Evolutionary conservation across 306 rosid species (phyloP).

Genomic region (Cucurbita argyrosperma): DNA sequence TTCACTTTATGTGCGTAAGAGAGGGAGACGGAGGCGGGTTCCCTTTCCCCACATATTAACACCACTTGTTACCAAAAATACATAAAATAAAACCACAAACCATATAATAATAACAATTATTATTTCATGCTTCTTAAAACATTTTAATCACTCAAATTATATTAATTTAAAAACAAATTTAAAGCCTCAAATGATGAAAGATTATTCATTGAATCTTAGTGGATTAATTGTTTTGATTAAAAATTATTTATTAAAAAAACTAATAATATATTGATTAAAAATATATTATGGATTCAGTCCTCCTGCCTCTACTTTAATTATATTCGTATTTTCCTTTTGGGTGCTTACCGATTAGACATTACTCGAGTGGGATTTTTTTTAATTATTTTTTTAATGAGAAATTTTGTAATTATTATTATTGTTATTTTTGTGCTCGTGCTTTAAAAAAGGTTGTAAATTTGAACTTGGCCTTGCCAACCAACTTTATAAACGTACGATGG

Average conservation of each 20-base stretch:
- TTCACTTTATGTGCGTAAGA: background rate
- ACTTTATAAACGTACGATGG: background rate
- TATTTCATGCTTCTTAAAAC: no score
- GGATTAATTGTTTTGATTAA: no score
- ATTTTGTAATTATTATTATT: no score
- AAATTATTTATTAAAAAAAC: no score
- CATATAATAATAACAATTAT: no score
- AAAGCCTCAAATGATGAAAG: no score
- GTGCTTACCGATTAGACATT: background rate
- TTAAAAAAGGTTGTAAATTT: background rate
- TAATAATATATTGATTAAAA: no score
- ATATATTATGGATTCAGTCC: background rate
- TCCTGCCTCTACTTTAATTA: background rate
- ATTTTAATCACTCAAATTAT: no score
- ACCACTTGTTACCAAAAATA: background rate
- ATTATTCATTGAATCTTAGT: no score
- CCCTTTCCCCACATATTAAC: background rate
- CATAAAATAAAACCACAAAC: background rate
- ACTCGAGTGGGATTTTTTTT: background rate
- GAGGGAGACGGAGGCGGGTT: conserved; percentile 8
- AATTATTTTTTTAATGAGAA: no score
- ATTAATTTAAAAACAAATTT: no score
- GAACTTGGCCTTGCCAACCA: background rate
- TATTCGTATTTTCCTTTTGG: background rate
- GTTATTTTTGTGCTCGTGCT: no score